phyloP scores from a whole-genome alignment of 495 filamentous ascomycete genomes.

The Penicillium fimorum region DNA sequence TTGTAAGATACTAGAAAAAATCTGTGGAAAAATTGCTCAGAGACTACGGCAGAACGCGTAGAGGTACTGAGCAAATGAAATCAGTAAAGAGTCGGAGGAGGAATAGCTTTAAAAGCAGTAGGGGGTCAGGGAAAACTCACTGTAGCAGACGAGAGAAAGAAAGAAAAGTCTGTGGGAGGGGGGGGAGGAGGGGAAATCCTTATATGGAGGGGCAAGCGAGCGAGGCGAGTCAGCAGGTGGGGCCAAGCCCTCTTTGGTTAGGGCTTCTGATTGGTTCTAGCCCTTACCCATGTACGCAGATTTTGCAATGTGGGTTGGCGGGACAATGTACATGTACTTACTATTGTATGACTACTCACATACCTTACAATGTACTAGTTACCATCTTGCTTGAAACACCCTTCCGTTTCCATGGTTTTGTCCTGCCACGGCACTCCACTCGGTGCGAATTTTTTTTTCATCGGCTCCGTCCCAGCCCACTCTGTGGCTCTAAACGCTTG shows the following conservation, averaged over 20 bases:
- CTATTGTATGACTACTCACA: neutral
- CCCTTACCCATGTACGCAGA: conserved; percentile 31
- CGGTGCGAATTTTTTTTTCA: conserved; percentile 31
- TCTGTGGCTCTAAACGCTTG: conserved; percentile 15
- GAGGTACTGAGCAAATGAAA: conserved; percentile 48
- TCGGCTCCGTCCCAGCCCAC: conserved; percentile 21
- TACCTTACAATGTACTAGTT: neutral
- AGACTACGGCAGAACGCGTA: conserved; percentile 52
- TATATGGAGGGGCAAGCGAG: conserved; percentile 57
- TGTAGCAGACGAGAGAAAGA: conserved; percentile 48
- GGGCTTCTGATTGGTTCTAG: conserved; percentile 31
- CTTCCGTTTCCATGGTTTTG: conserved; percentile 33
- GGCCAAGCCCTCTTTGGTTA: conserved; percentile 41
- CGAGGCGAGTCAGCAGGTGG: conserved; percentile 41
- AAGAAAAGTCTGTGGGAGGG: conserved; percentile 45
- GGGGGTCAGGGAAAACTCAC: conserved; percentile 47
- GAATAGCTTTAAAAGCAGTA: conserved; percentile 19
- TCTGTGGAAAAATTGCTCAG: conserved; percentile 43
- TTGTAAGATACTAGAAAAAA: conserved; percentile 45
- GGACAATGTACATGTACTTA: conserved; percentile 6
- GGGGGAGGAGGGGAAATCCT: conserved; percentile 48
- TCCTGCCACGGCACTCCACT: conserved; percentile 20
- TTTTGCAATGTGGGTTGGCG: conserved; percentile 36
- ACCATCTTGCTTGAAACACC: conserved; percentile 1
- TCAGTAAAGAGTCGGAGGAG: conserved; percentile 32